Conservation (phyloP, 169 alveolate genomes). For the Plasmodium sp. region DNA sequence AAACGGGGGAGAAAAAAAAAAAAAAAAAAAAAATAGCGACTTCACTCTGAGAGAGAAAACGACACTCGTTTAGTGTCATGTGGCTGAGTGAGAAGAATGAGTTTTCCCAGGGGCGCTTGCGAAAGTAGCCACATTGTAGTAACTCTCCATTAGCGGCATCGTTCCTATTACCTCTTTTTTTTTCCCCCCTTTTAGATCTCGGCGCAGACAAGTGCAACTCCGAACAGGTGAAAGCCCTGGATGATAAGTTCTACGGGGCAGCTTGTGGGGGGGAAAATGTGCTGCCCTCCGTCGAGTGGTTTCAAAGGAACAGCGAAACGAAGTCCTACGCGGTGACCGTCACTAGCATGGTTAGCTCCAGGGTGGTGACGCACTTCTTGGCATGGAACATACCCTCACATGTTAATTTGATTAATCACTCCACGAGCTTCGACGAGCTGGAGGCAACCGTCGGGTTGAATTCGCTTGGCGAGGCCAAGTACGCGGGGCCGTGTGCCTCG, state of each 20-base stretch:
- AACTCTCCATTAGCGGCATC: not conserved
- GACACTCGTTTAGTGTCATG: not conserved
- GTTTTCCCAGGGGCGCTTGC: not conserved
- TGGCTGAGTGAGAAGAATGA: not conserved
- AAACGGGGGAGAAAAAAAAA: not conserved
- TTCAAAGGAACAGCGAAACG: slow-evolving; percentile 38
- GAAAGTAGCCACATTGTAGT: not conserved
- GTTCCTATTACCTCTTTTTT: not conserved
- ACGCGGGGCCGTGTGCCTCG: slow-evolving; percentile 21
- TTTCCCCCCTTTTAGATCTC: not conserved
- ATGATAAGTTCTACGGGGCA: slow-evolving; percentile 10
- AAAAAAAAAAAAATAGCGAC: not conserved
- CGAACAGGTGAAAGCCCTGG: slow-evolving; percentile 16
- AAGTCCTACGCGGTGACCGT: slow-evolving; percentile 48
- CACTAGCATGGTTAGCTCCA: slow-evolving; percentile 6
- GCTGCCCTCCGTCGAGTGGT: slow-evolving; percentile 43
- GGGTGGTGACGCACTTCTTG: slow-evolving; percentile 3
- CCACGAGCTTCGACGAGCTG: slow-evolving; percentile 18
- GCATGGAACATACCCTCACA: slow-evolving; percentile 64
- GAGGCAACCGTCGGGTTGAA: slow-evolving; percentile 19
- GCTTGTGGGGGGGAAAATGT: slow-evolving; percentile 43
- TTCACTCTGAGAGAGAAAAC: not conserved
- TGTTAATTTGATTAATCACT: slow-evolving; percentile 28
- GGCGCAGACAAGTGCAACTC: slow-evolving; percentile 32
- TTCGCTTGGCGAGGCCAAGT: slow-evolving; percentile 10